Conservation (phyloP, 2,329 filamentous ascomycete species). For the Mycocentrospora acerina region DNA sequence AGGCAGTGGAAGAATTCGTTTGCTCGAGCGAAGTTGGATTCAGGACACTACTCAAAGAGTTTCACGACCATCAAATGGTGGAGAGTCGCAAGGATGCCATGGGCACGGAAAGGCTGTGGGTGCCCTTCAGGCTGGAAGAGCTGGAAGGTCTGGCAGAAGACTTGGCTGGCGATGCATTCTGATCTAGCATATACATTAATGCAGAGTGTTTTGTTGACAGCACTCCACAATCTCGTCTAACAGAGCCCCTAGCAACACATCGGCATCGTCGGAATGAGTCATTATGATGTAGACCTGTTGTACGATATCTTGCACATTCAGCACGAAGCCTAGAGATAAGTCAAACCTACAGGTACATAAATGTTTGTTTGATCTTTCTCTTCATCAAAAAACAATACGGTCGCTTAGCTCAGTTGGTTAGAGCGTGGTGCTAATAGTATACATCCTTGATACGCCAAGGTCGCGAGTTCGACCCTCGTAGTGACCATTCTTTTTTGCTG, state of each 20-base stretch:
- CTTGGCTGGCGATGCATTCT: conserved; percentile 42
- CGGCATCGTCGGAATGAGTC: too few species aligned
- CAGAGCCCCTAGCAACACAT: too few species aligned
- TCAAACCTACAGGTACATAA: too few species aligned
- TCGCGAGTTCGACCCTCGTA: conserved; percentile 26
- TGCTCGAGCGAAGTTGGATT: conserved; percentile 97
- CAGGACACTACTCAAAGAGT: conserved; percentile 90
- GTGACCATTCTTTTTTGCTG: conserved; percentile 17
- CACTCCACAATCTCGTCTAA: too few species aligned
- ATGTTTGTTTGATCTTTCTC: background rate
- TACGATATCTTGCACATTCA: too few species aligned
- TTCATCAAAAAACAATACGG: conserved; percentile 8
- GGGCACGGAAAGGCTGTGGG: conserved; percentile 80
- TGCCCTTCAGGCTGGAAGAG: conserved; percentile 86
- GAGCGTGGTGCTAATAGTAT: conserved; percentile 27
- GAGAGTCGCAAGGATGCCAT: conserved; percentile 81
- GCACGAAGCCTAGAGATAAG: too few species aligned
- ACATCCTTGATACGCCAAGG: too few species aligned
- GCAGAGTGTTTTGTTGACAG: too few species aligned
- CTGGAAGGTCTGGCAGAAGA: conserved; percentile 89
- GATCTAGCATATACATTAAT: conserved; percentile 8
- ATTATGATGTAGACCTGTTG: too few species aligned
- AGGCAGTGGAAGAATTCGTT: conserved; percentile 94
- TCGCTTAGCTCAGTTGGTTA: conserved; percentile 27
- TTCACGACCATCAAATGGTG: conserved; percentile 98